Evolutionary conservation across 1,139 yeast species (phyloP).

Genomic region (Eremothecium coryli): DNA sequence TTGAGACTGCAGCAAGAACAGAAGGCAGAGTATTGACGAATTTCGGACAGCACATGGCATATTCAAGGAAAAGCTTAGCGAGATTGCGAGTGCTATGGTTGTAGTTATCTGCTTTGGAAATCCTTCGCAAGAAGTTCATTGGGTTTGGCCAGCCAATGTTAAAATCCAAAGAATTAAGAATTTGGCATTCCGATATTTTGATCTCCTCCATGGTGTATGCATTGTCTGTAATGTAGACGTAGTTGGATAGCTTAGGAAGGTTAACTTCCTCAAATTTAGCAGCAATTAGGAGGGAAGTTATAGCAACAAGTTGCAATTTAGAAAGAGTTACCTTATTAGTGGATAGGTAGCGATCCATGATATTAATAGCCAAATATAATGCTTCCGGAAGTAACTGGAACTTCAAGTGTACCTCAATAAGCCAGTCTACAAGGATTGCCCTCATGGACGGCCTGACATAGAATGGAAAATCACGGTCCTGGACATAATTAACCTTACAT

Average conservation of each 20-base stretch:
- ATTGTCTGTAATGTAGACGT: slow-evolving; percentile 79
- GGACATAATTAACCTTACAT: slow-evolving; percentile 66
- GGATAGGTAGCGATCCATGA: slow-evolving; percentile 85
- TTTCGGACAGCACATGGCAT: slow-evolving; percentile 67
- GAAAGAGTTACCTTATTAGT: slow-evolving; percentile 68
- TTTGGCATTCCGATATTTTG: slow-evolving; percentile 75
- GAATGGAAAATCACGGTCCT: slow-evolving; percentile 35
- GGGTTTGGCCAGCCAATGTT: slow-evolving; percentile 89
- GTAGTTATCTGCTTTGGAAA: slow-evolving; percentile 89
- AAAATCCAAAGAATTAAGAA: slow-evolving; percentile 65
- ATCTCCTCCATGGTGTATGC: slow-evolving; percentile 81
- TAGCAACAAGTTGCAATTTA: slow-evolving; percentile 79
- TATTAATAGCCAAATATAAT: slow-evolving; percentile 71
- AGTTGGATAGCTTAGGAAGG: slow-evolving; percentile 80
- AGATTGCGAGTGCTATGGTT: slow-evolving; percentile 82
- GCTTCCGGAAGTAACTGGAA: slow-evolving; percentile 86
- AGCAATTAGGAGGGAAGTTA: slow-evolving; percentile 82
- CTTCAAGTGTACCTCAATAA: slow-evolving; percentile 81
- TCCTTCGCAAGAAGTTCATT: slow-evolving; percentile 83
- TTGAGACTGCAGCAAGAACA: slow-evolving; percentile 80
- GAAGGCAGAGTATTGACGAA: slow-evolving; percentile 73
- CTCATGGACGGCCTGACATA: slow-evolving; percentile 74
- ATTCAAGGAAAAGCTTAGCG: slow-evolving; percentile 82
- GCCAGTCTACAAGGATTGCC: slow-evolving; percentile 86
- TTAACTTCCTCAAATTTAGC: slow-evolving; percentile 95